Base-by-base conservation (phyloP, 305 asterid genomes). In the Fraxinus velutina region DNA sequence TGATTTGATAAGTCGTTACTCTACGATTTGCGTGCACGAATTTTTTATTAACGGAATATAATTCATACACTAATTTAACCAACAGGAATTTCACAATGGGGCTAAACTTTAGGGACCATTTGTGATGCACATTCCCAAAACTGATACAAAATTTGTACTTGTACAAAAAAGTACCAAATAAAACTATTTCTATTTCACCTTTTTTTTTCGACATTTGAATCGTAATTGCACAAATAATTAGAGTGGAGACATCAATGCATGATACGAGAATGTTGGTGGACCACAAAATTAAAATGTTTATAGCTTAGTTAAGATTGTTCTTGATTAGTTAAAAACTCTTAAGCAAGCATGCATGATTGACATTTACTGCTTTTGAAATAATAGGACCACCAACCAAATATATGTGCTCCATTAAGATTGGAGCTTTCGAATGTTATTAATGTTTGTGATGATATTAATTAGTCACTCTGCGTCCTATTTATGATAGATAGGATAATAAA, bases 391-490 rank as follows among this genome's bases (percentile, higher is more conserved):
- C 34, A 84, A 74, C 88, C 81, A 57, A 80, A 85, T 78, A 70
- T 78, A 82, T 66, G 85, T 90, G 90, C 85, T 66, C 83, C 86
- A 42, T 85, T 68, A 85, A 75, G 52, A 83, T 87, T 88, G 93
- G 90, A 83, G 78, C 6, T 29, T 39, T n/a, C 15, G 0, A 22
- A 22, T 8, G 1, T 4, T 74, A 24, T 36, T 24, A 5, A 27
- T 30, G 36, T 10, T 47, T 27, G 37, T 10, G 17, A 9, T 12
- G 33, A 66, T 4, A 29, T 22, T 60, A 4, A n/a, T 52, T 1
- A 52, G 9, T 55, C 24, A 34, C 8, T 5, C 37, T 34, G 37
- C 37, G 8, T 34, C 37, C 37, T 34, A 34, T 34, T 34, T 34
- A 34, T 5, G 7, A 34, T 34, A 34, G 7, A 34, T 4, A 27